Conservation (phyloP, 139 green algal genomes). For the Marvania coccoides region DNA sequence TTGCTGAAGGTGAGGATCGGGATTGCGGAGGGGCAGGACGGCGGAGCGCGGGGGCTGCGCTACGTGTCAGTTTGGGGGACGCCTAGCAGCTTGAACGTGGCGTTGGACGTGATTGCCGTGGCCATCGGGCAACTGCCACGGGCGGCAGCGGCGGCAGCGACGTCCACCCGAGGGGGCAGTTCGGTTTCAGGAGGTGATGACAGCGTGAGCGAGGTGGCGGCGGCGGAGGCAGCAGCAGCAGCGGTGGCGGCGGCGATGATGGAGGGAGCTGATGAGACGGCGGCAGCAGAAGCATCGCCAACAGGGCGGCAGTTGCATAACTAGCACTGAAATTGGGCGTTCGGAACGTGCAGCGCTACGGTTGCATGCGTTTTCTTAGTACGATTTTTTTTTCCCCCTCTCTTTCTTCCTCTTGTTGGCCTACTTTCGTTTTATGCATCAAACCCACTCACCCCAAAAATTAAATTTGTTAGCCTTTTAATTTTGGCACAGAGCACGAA, state of each 20-base stretch:
- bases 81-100: conserved; percentile 21
- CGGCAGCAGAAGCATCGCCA: too few relatives aligned
- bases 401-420: background rate
- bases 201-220: background rate
- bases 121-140: conserved; percentile 12
- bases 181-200: too few relatives aligned
- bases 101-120: conserved; percentile 13
- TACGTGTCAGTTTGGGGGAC: conserved; percentile 19
- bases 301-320: background rate
- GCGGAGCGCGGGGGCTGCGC: too few relatives aligned
- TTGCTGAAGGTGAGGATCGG: conserved; percentile 25
- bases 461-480: background rate
- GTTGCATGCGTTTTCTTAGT: background rate
- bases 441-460: background rate
- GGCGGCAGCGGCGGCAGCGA: conserved; percentile 2
- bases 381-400: background rate
- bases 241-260: background rate
- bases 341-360: too few relatives aligned
- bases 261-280: too few relatives aligned
- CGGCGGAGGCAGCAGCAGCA: background rate
- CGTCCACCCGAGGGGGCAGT: conserved; percentile 33
- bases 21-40: conserved; percentile 6
- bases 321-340: too few relatives aligned
- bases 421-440: background rate
- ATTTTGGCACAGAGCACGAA: too few relatives aligned